phyloP scores from a whole-genome alignment of 2,329 filamentous ascomycete species.

The Ustilaginoidea virens region DNA sequence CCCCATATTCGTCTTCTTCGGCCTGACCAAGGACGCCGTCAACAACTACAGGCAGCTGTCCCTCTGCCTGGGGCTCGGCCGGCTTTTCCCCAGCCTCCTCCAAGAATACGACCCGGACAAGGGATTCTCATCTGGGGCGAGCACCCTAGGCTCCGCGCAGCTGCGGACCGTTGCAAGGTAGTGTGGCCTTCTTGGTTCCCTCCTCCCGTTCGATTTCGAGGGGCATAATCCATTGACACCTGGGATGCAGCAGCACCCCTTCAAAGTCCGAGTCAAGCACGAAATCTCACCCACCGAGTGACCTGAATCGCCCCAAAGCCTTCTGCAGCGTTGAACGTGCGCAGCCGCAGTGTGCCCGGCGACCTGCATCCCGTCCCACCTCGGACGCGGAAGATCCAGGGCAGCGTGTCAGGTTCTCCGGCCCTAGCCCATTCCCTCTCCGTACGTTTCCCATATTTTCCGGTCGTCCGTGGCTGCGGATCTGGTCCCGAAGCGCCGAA shows the following conservation, averaged over 20 bases:
- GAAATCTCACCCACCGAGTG: too few relatives aligned
- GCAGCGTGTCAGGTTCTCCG: background rate
- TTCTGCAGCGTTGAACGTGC: too few relatives aligned
- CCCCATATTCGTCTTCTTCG: slow-evolving; percentile 38
- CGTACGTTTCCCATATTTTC: slow-evolving; percentile 15
- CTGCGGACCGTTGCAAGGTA: slow-evolving; percentile 10
- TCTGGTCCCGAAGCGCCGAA: slow-evolving; percentile 6
- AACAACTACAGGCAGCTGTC: slow-evolving; percentile 29
- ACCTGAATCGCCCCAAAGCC: too few relatives aligned
- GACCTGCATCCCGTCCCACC: too few relatives aligned
- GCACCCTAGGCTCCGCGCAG: slow-evolving; percentile 9
- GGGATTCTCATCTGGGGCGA: slow-evolving; percentile 6
- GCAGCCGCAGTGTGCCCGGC: too few relatives aligned
- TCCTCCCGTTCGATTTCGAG: too few relatives aligned
- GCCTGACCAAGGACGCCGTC: slow-evolving; percentile 36
- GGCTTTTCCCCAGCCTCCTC: slow-evolving; percentile 25
- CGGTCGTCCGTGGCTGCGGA: slow-evolving; percentile 9
- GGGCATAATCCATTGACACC: too few relatives aligned
- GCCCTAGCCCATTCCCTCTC: slow-evolving; percentile 19
- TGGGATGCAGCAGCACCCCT: slow-evolving; percentile 2
- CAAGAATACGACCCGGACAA: slow-evolving; percentile 23
- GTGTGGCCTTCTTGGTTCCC: too few relatives aligned
- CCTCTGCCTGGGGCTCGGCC: slow-evolving; percentile 25
- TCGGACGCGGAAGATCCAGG: too few relatives aligned
- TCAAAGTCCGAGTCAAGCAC: slow-evolving; percentile 1